Evolutionary conservation across 2,329 filamentous ascomycete species (phyloP), one percentile per base, ranked within the genome.

Genomic region (Cryphonectria naterciae): DNA sequence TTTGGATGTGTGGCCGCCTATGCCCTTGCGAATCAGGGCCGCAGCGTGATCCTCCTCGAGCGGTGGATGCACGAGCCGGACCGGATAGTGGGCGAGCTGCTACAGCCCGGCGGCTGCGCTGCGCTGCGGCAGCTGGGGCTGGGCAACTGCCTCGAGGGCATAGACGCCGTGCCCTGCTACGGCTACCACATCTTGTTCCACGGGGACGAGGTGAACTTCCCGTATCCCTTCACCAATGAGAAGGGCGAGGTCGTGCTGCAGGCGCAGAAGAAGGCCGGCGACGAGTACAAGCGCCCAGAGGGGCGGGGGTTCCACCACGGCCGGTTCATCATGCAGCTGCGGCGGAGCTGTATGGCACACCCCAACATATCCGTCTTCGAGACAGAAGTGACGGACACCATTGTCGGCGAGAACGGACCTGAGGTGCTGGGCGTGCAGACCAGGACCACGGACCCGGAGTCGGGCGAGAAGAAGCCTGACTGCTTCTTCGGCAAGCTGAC

Each of bases 221-320:
- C 92, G 19, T 99, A 98, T 79, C 95, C 95, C 28, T 84, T 84
- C 61, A 84, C 91, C 71, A 85, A 86, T 74, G 83, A 84, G 62
- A 75, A 80, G 19, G 85, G 85, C 54, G 75, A 81, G 52, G 81
- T 85, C 52, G 78, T 75, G 77, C 76, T 60, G 77, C 77, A 74
- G 15, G 77, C 72, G 43, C 69, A 78, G 65, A 77, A 76, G 71
- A 74, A 74, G 28, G 74, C 75, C 37, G 74, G 74, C 54, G 69
- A 35, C 25, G 78, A 79, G 72, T 75, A 77, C 61, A 85, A 84
- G 75, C 82, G 85, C 73, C 91, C 92, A 1, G 87, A 93, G 77
- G 96, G 96, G 54, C 86, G 92, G 73, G 88, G 88, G 63, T 99
- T 99, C 80, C 96, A 99, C 84, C 96, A 99, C 82, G 96, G 96